Base-by-base conservation (phyloP, 805 yeast genomes). In the Kuraishia ogatae region DNA sequence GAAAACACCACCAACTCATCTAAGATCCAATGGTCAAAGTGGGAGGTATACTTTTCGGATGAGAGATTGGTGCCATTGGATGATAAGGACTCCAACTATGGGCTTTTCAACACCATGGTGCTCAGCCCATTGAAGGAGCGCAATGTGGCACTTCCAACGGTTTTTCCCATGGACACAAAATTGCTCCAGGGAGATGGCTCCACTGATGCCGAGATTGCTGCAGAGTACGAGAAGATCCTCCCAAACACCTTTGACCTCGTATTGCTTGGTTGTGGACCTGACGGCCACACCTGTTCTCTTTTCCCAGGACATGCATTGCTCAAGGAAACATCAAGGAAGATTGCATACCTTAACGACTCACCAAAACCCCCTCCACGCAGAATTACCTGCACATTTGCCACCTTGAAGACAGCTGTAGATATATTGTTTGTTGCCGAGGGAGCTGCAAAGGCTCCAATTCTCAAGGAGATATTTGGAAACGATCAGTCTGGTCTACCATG, bases 341-440 rank as follows among this genome's bases (percentile, higher is more conserved):
- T 91, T 56, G 82, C 92, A 10, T 71, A 81, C 63, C 81, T 92
- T 59, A 76, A 78, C 53, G 93, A 91, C 67, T 87, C 96, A 11
- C 97, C 97, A 68, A 92, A 92, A 71, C 96, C 96, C 35, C 97
- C 97, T 48, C 85, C 92, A 68, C 84, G 92, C 76, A 83, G 97
- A 76, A 87, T 91, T 71, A 89, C 97, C 2, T 75, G 91, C 67
- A 91, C 97, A 6, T 82, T 89, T 70, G 92, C 93, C 6, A 85
- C 85, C 2, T 76, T 91, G 61, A 76, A 74, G 54, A 70, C 66
- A 21, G 84, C 85, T 17, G 60, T 65, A 21, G 60, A 71, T 24
- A 81, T 91, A 62, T 85, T 89, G 1, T 91, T 91, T 70, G 92
- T 90, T 51, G 96, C 97, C 17, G 92, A 89, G 67, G 97, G 97